phyloP scores from a whole-genome alignment of 2,329 filamentous ascomycete genomes.

The Ophiocordyceps australis region DNA sequence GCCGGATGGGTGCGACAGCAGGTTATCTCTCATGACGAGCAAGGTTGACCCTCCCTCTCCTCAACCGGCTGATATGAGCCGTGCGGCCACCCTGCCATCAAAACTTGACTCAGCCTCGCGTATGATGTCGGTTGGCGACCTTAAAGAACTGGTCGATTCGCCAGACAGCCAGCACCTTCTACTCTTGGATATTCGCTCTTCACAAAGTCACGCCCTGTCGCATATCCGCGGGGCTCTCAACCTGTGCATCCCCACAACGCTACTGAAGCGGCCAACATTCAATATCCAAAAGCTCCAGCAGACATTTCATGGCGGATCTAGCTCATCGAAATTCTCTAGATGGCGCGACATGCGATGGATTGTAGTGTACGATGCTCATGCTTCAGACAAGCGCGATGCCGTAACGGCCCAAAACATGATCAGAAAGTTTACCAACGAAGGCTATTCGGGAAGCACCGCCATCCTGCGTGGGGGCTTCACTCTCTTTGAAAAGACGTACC shows the following conservation, averaged over 20 bases:
- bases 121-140: constrained; percentile 33
- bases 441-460: constrained; percentile 54
- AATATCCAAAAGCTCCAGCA: constrained; percentile 75
- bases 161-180: constrained; percentile 29
- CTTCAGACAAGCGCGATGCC: constrained; percentile 64
- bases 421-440: constrained; percentile 80
- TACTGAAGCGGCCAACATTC: constrained; percentile 81
- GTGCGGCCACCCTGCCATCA: constrained; percentile 34
- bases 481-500: constrained; percentile 50
- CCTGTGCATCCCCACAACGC: constrained; percentile 84
- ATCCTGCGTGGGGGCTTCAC: constrained; percentile 72
- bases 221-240: constrained; percentile 72
- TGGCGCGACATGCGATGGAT: constrained; percentile 65
- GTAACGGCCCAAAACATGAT: constrained; percentile 67
- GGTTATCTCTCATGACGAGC: constrained; percentile 33
- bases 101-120: constrained; percentile 25
- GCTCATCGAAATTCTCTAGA: constrained; percentile 53
- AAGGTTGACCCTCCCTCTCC: constrained; percentile 19
- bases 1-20: constrained; percentile 31
- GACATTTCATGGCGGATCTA: constrained; percentile 58
- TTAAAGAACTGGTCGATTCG: constrained; percentile 36
- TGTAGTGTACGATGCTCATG: constrained; percentile 71
- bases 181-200: constrained; percentile 72
- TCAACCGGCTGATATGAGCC: constrained; percentile 7
- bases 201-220: constrained; percentile 60